Evolutionary conservation across 1,139 yeast genomes (phyloP).

Genomic region (Yamadazyma blattariae): DNA sequence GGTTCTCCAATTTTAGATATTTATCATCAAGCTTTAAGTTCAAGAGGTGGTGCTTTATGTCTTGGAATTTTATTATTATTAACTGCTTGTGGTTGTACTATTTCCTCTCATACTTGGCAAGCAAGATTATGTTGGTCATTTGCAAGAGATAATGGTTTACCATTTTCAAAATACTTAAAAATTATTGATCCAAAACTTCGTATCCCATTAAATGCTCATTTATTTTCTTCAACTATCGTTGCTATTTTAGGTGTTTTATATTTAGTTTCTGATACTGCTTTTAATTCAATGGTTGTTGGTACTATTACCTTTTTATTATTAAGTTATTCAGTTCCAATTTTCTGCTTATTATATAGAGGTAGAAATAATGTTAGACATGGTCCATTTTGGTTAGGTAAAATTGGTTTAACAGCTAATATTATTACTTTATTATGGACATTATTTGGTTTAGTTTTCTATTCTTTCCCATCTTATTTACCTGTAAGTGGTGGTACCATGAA

Average conservation of each 20-base stretch:
- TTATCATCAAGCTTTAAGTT: slow-evolving; percentile 35
- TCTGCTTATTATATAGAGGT: slow-evolving; percentile 53
- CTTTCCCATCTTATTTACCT: slow-evolving; percentile 68
- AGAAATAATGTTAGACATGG: slow-evolving; percentile 63
- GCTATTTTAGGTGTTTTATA: slow-evolving; percentile 42
- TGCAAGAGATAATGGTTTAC: slow-evolving; percentile 62
- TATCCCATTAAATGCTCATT: slow-evolving; percentile 45
- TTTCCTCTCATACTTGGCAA: slow-evolving; percentile 46
- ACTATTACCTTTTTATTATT: slow-evolving; percentile 44
- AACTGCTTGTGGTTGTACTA: slow-evolving; percentile 41
- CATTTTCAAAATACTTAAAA: slow-evolving; percentile 40
- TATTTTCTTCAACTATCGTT: slow-evolving; percentile 36
- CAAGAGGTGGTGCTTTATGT: slow-evolving; percentile 37
- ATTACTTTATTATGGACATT: slow-evolving; percentile 56
- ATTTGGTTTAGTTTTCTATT: slow-evolving; percentile 61
- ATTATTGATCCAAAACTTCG: slow-evolving; percentile 41
- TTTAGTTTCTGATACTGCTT: slow-evolving; percentile 42
- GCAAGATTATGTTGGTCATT: slow-evolving; percentile 79
- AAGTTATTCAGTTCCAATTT: slow-evolving; percentile 41
- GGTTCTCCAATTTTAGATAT: slow-evolving; percentile 45
- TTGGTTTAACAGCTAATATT: slow-evolving; percentile 56
- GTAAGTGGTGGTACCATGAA: slow-evolving; percentile 63
- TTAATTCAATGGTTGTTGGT: slow-evolving; percentile 45
- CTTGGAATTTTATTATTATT: slow-evolving; percentile 33
- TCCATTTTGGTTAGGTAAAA: slow-evolving; percentile 58